Percentiles rank a stretch among this genome's conserved stretches.
Evolutionary conservation across 2,329 filamentous ascomycete genomes (phyloP).

Genomic region (Penicillium sp.): DNA sequence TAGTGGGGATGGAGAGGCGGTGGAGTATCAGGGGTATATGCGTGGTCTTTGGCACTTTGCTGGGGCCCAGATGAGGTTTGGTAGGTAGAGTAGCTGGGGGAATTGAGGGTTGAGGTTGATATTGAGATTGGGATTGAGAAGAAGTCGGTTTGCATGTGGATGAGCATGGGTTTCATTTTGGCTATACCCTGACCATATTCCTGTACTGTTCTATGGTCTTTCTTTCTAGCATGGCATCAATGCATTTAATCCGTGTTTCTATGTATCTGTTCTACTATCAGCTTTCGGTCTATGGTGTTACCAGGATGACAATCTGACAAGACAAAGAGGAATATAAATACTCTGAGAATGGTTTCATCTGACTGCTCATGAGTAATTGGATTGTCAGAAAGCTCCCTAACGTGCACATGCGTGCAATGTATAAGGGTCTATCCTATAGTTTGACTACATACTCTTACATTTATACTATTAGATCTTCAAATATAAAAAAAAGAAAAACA

Average conservation of each 20-base stretch:
- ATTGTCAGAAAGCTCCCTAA: not conserved
- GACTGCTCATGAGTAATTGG: not conserved
- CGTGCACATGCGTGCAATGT: not conserved
- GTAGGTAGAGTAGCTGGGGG: conserved; percentile 46
- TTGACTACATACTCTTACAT: too few species aligned
- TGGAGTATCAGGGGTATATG: conserved; percentile 93
- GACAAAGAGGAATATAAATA: not conserved
- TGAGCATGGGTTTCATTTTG: not conserved
- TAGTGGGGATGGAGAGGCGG: conserved; percentile 46
- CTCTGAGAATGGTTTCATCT: not conserved
- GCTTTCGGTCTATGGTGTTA: not conserved
- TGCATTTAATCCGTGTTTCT: not conserved
- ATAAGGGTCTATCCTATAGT: not conserved
- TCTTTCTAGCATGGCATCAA: not conserved
- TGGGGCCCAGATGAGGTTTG: conserved; percentile 83
- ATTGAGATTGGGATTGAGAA: not conserved
- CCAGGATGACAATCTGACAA: not conserved
- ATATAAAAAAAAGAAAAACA: not conserved
- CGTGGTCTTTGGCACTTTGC: conserved; percentile 79
- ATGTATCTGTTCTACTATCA: not conserved
- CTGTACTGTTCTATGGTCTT: not conserved
- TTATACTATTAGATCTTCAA: not conserved
- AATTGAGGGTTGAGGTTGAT: not conserved
- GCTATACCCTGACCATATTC: conserved; percentile 2
- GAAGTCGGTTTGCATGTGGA: not conserved